A percentile compares a stretch with the other conserved stretches of the same genome.
Evolutionary conservation across 371 early-diverging fungal species (phyloP).

Genomic region (Mortierella sp.): DNA sequence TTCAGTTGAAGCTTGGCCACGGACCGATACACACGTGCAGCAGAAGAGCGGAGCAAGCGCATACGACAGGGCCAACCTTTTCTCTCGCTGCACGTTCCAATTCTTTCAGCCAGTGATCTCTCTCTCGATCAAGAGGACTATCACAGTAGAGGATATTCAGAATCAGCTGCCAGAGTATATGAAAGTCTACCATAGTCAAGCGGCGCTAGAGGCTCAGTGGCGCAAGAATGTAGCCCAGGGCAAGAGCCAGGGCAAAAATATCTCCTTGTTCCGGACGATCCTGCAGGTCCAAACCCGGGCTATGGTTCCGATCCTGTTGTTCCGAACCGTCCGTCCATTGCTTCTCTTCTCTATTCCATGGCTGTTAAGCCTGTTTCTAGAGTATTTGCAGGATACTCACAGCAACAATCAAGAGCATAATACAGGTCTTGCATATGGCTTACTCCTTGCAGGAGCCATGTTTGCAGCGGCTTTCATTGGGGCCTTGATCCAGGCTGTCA

Average conservation of each 20-base stretch:
- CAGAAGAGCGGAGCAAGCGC: conserved; percentile 9
- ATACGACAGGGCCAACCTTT: conserved; percentile 35
- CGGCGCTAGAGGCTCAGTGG: conserved; percentile 15
- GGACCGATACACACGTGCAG: conserved; percentile 17
- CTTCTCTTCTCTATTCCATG: conserved; percentile 23
- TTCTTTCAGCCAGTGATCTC: conserved; percentile 31
- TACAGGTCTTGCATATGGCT: conserved; percentile 9
- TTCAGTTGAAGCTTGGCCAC: conserved; percentile 34
- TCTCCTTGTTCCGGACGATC: conserved; percentile 20
- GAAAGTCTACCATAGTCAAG: background rate
- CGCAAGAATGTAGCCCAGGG: conserved; percentile 1
- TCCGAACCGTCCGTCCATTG: conserved; percentile 9
- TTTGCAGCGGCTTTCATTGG: conserved; percentile 17
- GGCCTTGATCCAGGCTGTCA: conserved; percentile 22
- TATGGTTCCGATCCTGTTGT: conserved; percentile 21
- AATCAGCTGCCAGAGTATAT: conserved; percentile 29
- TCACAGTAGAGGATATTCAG: conserved; percentile 18
- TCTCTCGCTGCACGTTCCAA: conserved; percentile 19
- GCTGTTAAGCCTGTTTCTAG: conserved; percentile 24
- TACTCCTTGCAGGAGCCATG: conserved; percentile 14
- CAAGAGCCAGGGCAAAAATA: background rate
- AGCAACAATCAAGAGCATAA: background rate
- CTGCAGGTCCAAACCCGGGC: conserved; percentile 7
- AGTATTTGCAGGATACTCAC: conserved; percentile 13
- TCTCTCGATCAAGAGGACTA: conserved; percentile 15